A percentile compares a stretch with the other conserved stretches of the same genome.
Conservation (phyloP, 2,329 filamentous ascomycete species). For the Podosphaera aphanis region DNA sequence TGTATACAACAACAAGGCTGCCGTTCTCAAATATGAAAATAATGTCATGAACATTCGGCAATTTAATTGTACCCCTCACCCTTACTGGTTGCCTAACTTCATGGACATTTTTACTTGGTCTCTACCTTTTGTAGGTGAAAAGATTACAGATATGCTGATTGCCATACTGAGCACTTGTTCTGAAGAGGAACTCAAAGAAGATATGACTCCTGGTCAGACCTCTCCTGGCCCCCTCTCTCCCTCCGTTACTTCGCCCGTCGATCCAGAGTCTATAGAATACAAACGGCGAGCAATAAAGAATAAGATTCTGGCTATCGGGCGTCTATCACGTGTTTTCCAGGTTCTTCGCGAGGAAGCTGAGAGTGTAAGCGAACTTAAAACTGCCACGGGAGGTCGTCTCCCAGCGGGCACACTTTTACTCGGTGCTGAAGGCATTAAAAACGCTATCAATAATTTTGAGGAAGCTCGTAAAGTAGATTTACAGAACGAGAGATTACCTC, state of each 20-base stretch:
- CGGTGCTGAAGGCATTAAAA: conserved; percentile 93
- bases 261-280: conserved; percentile 74
- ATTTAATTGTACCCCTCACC: conserved; percentile 98
- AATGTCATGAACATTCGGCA: conserved; percentile 99
- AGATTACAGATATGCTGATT: conserved; percentile 98
- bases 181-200: conserved; percentile 91
- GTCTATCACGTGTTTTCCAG: conserved; percentile 92
- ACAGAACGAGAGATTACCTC: conserved; percentile 85
- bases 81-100: conserved; percentile 98
- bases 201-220: conserved; percentile 42
- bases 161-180: conserved; percentile 95
- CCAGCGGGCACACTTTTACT: conserved; percentile 94
- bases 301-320: conserved; percentile 95
- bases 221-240: conserved; percentile 52
- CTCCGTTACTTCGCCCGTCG: conserved; percentile 30
- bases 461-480: conserved; percentile 91
- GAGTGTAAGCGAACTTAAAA: conserved; percentile 92
- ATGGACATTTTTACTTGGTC: conserved; percentile 99
- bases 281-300: conserved; percentile 97
- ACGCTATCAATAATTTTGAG: conserved; percentile 89
- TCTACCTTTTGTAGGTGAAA: conserved; percentile 91
- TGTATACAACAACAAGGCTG: conserved; percentile 99
- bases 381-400: conserved; percentile 72
- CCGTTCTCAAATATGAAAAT: conserved; percentile 97
- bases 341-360: conserved; percentile 94